Conservation (phyloP, 2,329 filamentous ascomycete species). For the Stromatinia cepivora region DNA sequence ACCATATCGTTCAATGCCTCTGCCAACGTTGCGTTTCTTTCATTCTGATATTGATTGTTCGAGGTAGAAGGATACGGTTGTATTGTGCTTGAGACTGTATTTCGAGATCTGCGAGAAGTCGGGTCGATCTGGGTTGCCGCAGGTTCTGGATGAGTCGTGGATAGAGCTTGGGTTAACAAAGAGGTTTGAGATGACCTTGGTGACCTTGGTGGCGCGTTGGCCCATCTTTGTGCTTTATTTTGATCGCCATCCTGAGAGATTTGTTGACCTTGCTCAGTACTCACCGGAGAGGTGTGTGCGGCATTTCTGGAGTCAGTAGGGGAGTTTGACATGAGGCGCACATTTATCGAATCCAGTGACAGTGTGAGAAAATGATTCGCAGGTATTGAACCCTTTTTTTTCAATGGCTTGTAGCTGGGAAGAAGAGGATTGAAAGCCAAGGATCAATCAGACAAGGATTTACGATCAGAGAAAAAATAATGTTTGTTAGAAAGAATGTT, state of each 20-base stretch:
- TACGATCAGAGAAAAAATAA: slow-evolving; percentile 22
- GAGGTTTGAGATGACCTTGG: slow-evolving; percentile 33
- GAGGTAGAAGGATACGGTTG: slow-evolving; percentile 16
- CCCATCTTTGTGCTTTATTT: slow-evolving; percentile 30
- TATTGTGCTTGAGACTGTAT: slow-evolving; percentile 7
- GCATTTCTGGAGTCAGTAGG: slow-evolving; percentile 41
- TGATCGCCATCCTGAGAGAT: slow-evolving; percentile 32
- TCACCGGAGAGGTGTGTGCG: slow-evolving; percentile 39
- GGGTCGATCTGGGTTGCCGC: slow-evolving; percentile 13
- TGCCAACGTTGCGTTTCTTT: slow-evolving; percentile 18
- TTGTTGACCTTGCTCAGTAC: slow-evolving; percentile 33
- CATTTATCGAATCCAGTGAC: slow-evolving; percentile 41
- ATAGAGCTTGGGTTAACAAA: slow-evolving; percentile 38
- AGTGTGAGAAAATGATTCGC: slow-evolving; percentile 40
- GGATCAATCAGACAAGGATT: slow-evolving; percentile 24
- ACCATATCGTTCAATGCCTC: slow-evolving; percentile 27
- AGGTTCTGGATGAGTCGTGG: slow-evolving; percentile 24
- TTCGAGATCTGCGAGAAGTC: slow-evolving; percentile 6
- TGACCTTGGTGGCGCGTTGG: slow-evolving; percentile 26
- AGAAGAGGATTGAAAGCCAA: slow-evolving; percentile 19
- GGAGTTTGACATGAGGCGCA: slow-evolving; percentile 41
- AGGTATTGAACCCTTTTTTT: slow-evolving; percentile 32
- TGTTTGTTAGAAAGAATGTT: slow-evolving; percentile 20
- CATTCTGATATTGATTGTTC: slow-evolving; percentile 28
- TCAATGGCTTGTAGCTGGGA: slow-evolving; percentile 25